Evolutionary conservation across 345 rosid genomes (phyloP).

Genomic region (sweet orange (Citrus sinensis)): DVS_A1.0 CM039165.1:26731001-26731500

Average conservation of each 20-base stretch:
- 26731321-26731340: background rate
- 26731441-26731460: background rate
- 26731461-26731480: constrained; percentile 14
- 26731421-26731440: constrained; percentile 4
- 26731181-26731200: too few species aligned
- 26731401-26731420: constrained; percentile 3
- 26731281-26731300: too few species aligned
- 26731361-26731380: background rate
- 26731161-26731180: too few species aligned
- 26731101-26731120: too few species aligned
- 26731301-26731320: background rate
- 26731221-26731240: background rate
- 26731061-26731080: too few species aligned
- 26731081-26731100: too few species aligned
- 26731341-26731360: background rate
- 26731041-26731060: too few species aligned
- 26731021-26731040: too few species aligned
- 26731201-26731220: background rate
- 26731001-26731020: background rate
- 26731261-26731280: too few species aligned
- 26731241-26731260: too few species aligned
- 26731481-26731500: background rate
- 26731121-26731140: too few species aligned
- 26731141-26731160: too few species aligned
- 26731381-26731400: constrained; percentile 14